Conservation (phyloP, 108 stramenopile species). For the Nitzschia sp. region DNA sequence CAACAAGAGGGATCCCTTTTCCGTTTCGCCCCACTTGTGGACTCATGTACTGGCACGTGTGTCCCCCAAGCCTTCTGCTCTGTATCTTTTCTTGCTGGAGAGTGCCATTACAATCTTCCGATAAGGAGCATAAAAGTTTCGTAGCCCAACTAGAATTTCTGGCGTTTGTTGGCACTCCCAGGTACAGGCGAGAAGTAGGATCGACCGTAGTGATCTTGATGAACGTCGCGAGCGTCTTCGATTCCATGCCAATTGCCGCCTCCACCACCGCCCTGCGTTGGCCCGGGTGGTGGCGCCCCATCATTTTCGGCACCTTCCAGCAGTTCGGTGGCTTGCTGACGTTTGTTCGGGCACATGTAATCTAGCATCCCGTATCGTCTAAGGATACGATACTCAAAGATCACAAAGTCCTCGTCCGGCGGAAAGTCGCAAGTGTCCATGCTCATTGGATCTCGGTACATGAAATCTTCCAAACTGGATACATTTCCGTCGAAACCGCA, state of each 20-base stretch:
- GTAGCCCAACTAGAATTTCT: background rate
- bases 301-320: background rate
- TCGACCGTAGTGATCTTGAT: conserved; percentile 41
- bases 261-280: background rate
- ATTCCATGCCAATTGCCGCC: conserved; percentile 22
- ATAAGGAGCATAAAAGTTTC: background rate
- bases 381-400: conserved; percentile 44
- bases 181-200: conserved; percentile 27
- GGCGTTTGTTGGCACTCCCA: background rate
- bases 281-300: too few species aligned
- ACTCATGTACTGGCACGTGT: conserved; percentile 5
- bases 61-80: conserved; percentile 12
- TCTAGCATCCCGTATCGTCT: conserved; percentile 51
- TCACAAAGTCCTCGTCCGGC: conserved; percentile 49
- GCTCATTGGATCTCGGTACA: conserved; percentile 61
- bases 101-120: background rate
- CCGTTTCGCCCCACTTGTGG: background rate
- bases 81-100: conserved; percentile 15
- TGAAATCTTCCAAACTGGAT: conserved; percentile 27
- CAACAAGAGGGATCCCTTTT: background rate
- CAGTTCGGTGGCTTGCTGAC: conserved; percentile 20
- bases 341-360: conserved; percentile 29
- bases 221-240: conserved; percentile 26
- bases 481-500: conserved; percentile 52
- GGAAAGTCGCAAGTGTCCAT: conserved; percentile 37